Evolutionary conservation across 2,329 filamentous ascomycete species (phyloP), one percentile per base, ranked within the genome.

Genomic region (Cladosporium sphaerospermum): DNA sequence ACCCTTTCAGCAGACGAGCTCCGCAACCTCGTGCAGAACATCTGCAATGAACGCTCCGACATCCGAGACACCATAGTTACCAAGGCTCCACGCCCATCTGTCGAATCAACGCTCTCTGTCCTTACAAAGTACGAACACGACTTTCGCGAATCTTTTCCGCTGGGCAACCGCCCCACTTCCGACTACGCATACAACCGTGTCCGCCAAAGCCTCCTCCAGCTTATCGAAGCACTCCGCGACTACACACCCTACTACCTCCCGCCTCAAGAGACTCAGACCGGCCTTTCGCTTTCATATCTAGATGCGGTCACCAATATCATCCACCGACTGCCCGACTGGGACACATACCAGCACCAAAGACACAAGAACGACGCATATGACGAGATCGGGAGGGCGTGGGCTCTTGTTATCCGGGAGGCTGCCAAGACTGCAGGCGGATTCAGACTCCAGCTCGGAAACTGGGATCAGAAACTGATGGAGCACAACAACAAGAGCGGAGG

Each of bases 141-240:
- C 53, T 78, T 99, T 56, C 86, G 84, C 65, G 81, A 82, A 18
- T 84, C 92, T 1, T 89, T 95, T 62, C 93, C 93, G 0, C 89
- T 85, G 57, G 85, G 95, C 62, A 89, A 89, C 65, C 85, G 90
- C 61, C 81, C 86, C 10, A 88, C 84, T 54, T 89, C 90, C 40
- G 92, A 97, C 69, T 97, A 97, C 72, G 86, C 89, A 47, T 99
- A 96, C 70, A 95, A 96, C 68, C 84, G 93, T 62, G 88, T 97
- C 52, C 89, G 86, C 62, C 86, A 91, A 59, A 82, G 86, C 36
- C 78, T 97, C 14, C 75, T 83, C 23, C 84, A 89, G 54, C 80
- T 99, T 19, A 82, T 96, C 55, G 89, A 96, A 55, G 90, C 93
- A 41, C 78, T 99, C 42, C 85, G 86, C 68, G 93, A 99, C 67